phyloP scores from a whole-genome alignment of 148 eudicot species.

The Pharnaceum exiguum region DNA sequence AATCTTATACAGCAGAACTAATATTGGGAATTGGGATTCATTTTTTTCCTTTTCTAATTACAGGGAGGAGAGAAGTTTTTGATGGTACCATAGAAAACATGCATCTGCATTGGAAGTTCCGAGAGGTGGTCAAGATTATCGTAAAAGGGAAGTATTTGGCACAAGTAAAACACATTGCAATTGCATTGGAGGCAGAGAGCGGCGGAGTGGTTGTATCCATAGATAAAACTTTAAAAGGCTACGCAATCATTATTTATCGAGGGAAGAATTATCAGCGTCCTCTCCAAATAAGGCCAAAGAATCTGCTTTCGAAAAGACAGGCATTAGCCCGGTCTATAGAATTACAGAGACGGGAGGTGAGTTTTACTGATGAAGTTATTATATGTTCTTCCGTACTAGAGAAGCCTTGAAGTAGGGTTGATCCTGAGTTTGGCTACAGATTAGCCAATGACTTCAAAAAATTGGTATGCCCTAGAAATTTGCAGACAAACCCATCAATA shows the following conservation, averaged over 20 bases:
- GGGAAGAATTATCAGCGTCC: slow-evolving; percentile 92
- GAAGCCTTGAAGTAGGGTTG: too few species aligned
- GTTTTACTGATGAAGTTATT: not conserved
- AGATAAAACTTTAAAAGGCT: slow-evolving; percentile 73
- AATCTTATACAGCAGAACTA: not conserved
- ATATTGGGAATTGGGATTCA: slow-evolving; percentile 6
- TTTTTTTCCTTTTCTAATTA: too few species aligned
- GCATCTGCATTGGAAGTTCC: slow-evolving; percentile 86
- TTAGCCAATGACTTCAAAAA: too few species aligned
- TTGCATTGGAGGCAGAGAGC: slow-evolving; percentile 81
- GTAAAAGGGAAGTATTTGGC: slow-evolving; percentile 56
- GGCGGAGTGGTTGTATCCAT: slow-evolving; percentile 73
- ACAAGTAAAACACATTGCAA: slow-evolving; percentile 77
- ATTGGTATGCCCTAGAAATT: too few species aligned
- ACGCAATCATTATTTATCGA: slow-evolving; percentile 71
- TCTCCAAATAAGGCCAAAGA: slow-evolving; percentile 46
- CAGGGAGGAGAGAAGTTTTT: slow-evolving; percentile 80
- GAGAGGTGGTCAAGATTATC: slow-evolving; percentile 79
- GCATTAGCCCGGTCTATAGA: slow-evolving; percentile 93
- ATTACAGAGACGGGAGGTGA: slow-evolving; percentile 91
- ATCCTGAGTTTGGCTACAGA: too few species aligned
- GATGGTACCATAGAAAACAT: slow-evolving; percentile 84
- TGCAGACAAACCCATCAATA: too few species aligned
- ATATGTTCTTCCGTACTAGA: too few species aligned
- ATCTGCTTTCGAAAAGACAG: slow-evolving; percentile 74